Percentiles rank a stretch among this genome's conserved stretches.
Evolutionary conservation across 1,284 basidiomycete species (phyloP).

Genomic region (Fistulina hepatica): DNA sequence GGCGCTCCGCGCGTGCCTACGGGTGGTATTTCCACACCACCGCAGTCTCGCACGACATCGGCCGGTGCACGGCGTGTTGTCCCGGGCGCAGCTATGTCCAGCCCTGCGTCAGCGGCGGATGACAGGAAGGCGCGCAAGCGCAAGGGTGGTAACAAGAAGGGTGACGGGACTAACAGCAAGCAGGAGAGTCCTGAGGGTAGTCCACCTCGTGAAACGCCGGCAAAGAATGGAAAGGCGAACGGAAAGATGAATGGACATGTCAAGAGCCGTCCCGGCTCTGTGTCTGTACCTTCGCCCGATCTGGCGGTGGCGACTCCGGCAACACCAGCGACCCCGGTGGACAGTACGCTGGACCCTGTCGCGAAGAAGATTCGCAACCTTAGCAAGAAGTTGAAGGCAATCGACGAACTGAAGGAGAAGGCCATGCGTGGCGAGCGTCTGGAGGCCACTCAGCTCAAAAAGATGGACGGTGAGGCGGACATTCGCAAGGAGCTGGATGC

Average conservation of each 20-base stretch:
- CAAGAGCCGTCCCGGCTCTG: conserved; percentile 15
- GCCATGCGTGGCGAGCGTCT: conserved; percentile 77
- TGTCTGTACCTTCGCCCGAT: conserved; percentile 13
- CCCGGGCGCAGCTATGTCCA: conserved; percentile 50
- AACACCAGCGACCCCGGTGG: conserved; percentile 48
- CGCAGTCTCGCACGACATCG: conserved; percentile 45
- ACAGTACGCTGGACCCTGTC: conserved; percentile 59
- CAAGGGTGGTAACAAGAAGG: conserved; percentile 49
- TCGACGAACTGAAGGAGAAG: conserved; percentile 91
- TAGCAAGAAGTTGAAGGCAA: conserved; percentile 94
- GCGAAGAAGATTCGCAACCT: conserved; percentile 90
- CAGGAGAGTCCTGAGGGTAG: conserved; percentile 7
- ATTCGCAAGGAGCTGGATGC: conserved; percentile 68
- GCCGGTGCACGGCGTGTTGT: conserved; percentile 36
- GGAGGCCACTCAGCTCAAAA: conserved; percentile 89
- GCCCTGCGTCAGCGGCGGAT: conserved; percentile 36
- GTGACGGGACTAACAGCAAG: no score
- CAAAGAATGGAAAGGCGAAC: conserved; percentile 18
- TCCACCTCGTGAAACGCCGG: conserved; percentile 1
- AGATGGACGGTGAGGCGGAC: conserved; percentile 83
- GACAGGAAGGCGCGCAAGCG: conserved; percentile 37
- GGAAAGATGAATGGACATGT: conserved; percentile 10
- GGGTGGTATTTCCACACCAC: conserved; percentile 47
- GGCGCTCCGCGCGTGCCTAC: conserved; percentile 40
- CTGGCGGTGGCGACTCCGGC: conserved; percentile 21